A percentile compares a stretch with the other conserved stretches of the same genome.
phyloP scores from a whole-genome alignment of 1,139 yeast species.

The Pichia terricola region DNA sequence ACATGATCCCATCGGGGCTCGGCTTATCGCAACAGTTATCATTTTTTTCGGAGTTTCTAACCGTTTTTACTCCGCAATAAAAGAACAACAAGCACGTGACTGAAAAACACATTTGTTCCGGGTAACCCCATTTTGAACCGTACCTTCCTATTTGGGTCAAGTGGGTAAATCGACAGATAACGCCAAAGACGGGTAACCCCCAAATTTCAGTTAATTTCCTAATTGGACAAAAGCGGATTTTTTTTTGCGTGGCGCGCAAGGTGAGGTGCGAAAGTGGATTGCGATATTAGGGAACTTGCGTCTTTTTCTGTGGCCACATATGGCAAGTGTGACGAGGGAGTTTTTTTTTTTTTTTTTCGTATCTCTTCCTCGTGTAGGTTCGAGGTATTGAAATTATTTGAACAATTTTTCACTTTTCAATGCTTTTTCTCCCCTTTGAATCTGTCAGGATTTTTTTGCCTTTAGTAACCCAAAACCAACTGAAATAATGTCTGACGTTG shows the following conservation, averaged over 20 bases:
- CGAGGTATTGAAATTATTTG: too few species aligned
- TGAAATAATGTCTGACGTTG: conserved; percentile 30
- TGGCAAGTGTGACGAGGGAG: conserved; percentile 22
- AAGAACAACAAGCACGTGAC: neutral
- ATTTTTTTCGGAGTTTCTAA: neutral
- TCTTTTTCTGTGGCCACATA: conserved; percentile 6
- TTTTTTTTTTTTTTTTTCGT: too few species aligned
- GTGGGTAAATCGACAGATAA: conserved; percentile 13
- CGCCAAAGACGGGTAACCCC: conserved; percentile 19
- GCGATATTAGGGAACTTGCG: neutral
- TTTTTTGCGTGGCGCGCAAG: too few species aligned
- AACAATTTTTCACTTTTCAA: too few species aligned
- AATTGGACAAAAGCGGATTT: conserved; percentile 20
- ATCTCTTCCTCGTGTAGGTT: too few species aligned
- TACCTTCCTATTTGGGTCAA: conserved; percentile 14
- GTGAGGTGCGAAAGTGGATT: neutral
- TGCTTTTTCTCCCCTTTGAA: too few species aligned
- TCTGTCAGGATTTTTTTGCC: too few species aligned
- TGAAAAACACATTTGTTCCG: too few species aligned
- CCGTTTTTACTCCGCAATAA: too few species aligned
- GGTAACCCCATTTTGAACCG: conserved; percentile 10
- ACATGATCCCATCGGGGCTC: neutral
- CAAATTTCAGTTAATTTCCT: conserved; percentile 15
- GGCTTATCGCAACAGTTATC: neutral
- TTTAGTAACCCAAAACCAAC: too few species aligned